phyloP scores from a whole-genome alignment of 139 green algal species.

The Klebsormidium nitens region DNA sequence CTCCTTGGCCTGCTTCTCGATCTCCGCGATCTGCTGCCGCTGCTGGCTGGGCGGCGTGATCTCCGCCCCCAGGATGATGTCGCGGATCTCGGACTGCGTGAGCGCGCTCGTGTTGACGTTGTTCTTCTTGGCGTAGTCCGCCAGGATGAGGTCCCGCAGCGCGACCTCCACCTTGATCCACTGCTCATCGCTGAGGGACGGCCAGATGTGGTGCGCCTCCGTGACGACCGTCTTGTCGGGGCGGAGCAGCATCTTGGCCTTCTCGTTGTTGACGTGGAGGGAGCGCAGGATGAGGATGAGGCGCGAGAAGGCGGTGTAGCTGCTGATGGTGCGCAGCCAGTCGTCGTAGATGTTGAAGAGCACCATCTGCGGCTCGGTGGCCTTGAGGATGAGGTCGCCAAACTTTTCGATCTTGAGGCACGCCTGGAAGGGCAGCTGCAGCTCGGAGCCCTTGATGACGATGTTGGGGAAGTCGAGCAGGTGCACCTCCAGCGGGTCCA shows the following conservation, averaged over 20 bases:
- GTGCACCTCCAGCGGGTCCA: constrained; percentile 98
- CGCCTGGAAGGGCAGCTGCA: constrained; percentile 99
- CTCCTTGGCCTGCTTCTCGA: constrained; percentile 85
- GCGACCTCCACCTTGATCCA: constrained; percentile 92
- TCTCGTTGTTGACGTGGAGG: constrained; percentile 98
- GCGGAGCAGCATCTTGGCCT: constrained; percentile 90
- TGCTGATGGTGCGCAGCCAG: constrained; percentile 95
- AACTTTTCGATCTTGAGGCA: constrained; percentile 97
- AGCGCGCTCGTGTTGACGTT: constrained; percentile 96
- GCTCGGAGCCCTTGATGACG: constrained; percentile 97
- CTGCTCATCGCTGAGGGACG: constrained; percentile 92
- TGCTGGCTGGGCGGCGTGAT: constrained; percentile 93
- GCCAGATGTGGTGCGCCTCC: constrained; percentile 98
- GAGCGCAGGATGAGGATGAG: constrained; percentile 94
- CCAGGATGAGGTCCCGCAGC: constrained; percentile 89
- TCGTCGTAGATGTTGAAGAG: constrained; percentile 99
- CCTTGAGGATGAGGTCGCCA: constrained; percentile 57
- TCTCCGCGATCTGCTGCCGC: constrained; percentile 98
- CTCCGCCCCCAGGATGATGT: constrained; percentile 99
- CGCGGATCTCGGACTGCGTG: constrained; percentile 93
- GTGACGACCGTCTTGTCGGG: constrained; percentile 94
- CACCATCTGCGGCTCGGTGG: constrained; percentile 94
- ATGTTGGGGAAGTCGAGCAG: constrained; percentile 99
- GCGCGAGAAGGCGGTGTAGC: constrained; percentile 96
- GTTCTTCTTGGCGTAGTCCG: constrained; percentile 99